These are phyloP conservation scores for Paramecium sonneborni DNA, from an alignment of 73 alveolate genomes.

Conservation along the genomic window DNA sequence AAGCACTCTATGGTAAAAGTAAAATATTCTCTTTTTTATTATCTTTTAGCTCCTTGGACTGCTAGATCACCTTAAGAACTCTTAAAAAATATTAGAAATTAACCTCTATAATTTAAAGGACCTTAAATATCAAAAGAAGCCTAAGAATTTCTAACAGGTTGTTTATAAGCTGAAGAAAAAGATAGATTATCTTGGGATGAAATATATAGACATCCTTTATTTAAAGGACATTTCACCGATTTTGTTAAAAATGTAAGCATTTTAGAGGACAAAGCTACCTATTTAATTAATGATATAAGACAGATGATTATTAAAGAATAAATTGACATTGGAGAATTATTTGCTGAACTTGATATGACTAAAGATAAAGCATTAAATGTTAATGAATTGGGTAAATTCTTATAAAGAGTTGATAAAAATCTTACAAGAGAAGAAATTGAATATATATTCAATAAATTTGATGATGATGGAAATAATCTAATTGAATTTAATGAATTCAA, in stretches of 20 bases:
- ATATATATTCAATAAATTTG: conserved; percentile 64
- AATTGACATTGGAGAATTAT: conserved; percentile 60
- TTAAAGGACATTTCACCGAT: conserved; percentile 61
- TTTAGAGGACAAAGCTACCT: conserved; percentile 63
- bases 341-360: conserved; percentile 61
- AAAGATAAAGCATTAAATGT: conserved; percentile 56
- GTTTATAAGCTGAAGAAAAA: conserved; percentile 47
- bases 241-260: conserved; percentile 31
- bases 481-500: conserved; percentile 63
- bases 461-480: conserved; percentile 60
- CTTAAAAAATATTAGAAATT: background rate
- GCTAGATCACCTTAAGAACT: conserved; percentile 55
- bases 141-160: conserved; percentile 44
- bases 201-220: conserved; percentile 48
- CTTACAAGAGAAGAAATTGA: conserved; percentile 66
- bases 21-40: background rate
- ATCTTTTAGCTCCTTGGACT: conserved; percentile 53
- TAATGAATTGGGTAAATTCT: conserved; percentile 58
- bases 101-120: conserved; percentile 29
- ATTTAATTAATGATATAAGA: conserved; percentile 64
- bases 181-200: conserved; percentile 67
- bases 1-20: conserved; percentile 58
- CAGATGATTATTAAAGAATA: conserved; percentile 55
- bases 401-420: conserved; percentile 61
- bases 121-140: conserved; percentile 17